Evolutionary conservation across 2,329 filamentous ascomycete species (phyloP).

Genomic region (Teratosphaeria viscida): DNA sequence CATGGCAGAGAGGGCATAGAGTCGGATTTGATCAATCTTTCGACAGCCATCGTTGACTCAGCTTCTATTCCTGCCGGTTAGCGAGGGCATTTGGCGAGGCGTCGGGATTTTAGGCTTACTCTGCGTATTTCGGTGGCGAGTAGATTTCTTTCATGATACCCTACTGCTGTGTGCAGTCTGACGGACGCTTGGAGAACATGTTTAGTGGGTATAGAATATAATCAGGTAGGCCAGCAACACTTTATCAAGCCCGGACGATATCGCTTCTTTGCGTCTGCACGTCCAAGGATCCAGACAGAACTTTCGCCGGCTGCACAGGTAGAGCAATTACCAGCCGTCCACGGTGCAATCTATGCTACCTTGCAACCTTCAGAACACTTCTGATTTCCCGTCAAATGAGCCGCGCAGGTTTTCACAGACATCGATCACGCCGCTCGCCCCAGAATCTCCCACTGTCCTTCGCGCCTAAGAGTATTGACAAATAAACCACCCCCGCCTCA

Average conservation of each 20-base stretch:
- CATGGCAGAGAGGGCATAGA: conserved; percentile 9
- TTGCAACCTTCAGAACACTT: too few species aligned
- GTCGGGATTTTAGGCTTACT: neutral
- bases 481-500: neutral
- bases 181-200: neutral
- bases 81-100: neutral
- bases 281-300: too few species aligned
- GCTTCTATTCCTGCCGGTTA: neutral
- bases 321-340: too few species aligned
- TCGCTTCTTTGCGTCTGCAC: neutral
- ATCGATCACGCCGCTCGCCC: too few species aligned
- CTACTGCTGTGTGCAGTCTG: neutral
- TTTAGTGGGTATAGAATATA: neutral
- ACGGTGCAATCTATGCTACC: too few species aligned
- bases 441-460: too few species aligned
- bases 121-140: neutral
- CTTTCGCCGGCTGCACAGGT: too few species aligned
- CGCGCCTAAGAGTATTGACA: too few species aligned
- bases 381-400: too few species aligned
- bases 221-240: neutral
- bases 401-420: too few species aligned
- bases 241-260: neutral
- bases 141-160: neutral
- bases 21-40: neutral
- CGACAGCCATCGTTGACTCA: neutral